phyloP scores from a whole-genome alignment of 148 eudicot species.

The Dysphania ambrosioides region DNA sequence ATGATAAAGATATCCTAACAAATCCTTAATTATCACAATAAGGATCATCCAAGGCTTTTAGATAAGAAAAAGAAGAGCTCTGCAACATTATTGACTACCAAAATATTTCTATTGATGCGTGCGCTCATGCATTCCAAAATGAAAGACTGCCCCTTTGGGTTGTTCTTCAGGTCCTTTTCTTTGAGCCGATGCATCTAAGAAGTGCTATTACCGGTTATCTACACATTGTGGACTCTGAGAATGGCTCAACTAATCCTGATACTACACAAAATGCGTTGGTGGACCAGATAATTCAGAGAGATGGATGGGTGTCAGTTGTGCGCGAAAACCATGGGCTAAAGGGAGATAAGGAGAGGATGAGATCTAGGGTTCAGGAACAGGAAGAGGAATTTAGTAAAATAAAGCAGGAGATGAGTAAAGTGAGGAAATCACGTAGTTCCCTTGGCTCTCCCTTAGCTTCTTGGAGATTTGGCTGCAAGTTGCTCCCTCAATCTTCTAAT shows the following conservation, averaged over 20 bases:
- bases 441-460: slow-evolving; percentile 48
- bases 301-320: slow-evolving; percentile 72
- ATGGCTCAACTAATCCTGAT: slow-evolving; percentile 32
- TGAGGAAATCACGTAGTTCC: slow-evolving; percentile 57
- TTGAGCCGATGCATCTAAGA: slow-evolving; percentile 87
- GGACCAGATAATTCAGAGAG: slow-evolving; percentile 54
- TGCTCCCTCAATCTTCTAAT: slow-evolving; percentile 49
- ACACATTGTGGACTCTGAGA: slow-evolving; percentile 46
- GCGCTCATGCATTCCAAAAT: slow-evolving; percentile 92
- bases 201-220: slow-evolving; percentile 67
- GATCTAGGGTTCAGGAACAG: slow-evolving; percentile 68
- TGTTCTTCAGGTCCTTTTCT: slow-evolving; percentile 83
- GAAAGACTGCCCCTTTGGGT: slow-evolving; percentile 77
- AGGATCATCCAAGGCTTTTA: slow-evolving; percentile 91
- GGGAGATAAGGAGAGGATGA: slow-evolving; percentile 78
- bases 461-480: slow-evolving; percentile 56
- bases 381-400: slow-evolving; percentile 78
- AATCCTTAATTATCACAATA: too few species aligned
- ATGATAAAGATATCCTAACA: too few species aligned
- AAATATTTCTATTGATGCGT: slow-evolving; percentile 93
- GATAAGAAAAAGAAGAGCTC: slow-evolving; percentile 75
- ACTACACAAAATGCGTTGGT: slow-evolving; percentile 30
- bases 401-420: slow-evolving; percentile 70
- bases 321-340: slow-evolving; percentile 64
- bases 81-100: slow-evolving; percentile 78